Evolutionary conservation across 2,329 filamentous ascomycete species (phyloP), one percentile per base, ranked within the genome.

Genomic region (Fusarium burgessii): DNA sequence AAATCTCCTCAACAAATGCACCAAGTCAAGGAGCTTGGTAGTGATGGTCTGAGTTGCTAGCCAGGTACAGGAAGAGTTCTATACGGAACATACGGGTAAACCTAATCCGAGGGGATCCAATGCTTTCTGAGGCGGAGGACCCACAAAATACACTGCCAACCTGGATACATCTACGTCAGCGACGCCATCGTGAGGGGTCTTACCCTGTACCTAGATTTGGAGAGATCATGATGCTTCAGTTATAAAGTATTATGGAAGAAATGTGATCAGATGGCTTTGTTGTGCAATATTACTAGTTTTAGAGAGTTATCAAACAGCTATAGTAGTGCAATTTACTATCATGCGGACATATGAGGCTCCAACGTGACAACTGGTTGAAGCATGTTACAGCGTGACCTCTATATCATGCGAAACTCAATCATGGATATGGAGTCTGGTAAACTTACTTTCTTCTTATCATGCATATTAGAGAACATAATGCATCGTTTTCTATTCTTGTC

Each of bases 1-100:
- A 29, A 29, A 32, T 35, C 52, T 29, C 33, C 45, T 40, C 3
- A 38, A 57, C 25, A n/a, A 23, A 33, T 38, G 14, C 45, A 40
- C 10, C 49, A 43, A 58, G 38, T 29, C 8, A 29, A 47, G 43
- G 36, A 49, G 49, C 62, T 65, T 40, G 49, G 59, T 62, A 40
- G 45, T 65, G 66, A 50, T 64, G 51, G 54, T 62, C 62, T 58
- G 27, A 35, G 61, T 46, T 54, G 23, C 32, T 58, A 41, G 50
- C 45, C 27, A 65, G 60, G 43, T 47, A 65, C 41, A 46, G 27
- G 42, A 40, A 57, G 56, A 55, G 50, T 23, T 38, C 32, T 9
- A 38, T 65, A 50, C 52, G 70, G 70, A 42, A 27, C 18, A 57
- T 41, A 32, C 71, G 71, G 70, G 71, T 72, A 73, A 73, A 74